Percentiles rank a stretch among this genome's conserved stretches.
Evolutionary conservation across 768 basidiomycete species (phyloP).

Genomic region (Daedaleopsis sinensis): DNA sequence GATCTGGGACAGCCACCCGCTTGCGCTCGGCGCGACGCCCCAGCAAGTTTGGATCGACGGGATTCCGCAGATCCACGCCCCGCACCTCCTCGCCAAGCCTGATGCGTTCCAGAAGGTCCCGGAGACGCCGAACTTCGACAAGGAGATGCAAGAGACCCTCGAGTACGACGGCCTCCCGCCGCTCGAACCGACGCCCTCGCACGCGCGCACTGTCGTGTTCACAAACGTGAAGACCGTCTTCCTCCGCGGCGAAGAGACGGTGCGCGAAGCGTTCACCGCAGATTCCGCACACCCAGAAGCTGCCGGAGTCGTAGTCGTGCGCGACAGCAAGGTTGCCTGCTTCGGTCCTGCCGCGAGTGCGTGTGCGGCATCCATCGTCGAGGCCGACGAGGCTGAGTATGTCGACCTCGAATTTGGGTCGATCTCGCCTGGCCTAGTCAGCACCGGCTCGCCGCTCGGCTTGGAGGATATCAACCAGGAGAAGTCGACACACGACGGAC

Average conservation of each 20-base stretch:
- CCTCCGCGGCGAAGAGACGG: constrained; percentile 34
- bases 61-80: constrained; percentile 62
- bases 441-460: constrained; percentile 67
- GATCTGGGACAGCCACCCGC: constrained; percentile 77
- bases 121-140: constrained; percentile 59
- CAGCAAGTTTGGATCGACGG: constrained; percentile 87
- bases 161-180: constrained; percentile 70
- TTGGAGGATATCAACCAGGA: constrained; percentile 71
- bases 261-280: constrained; percentile 36
- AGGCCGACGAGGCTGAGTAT: constrained; percentile 21
- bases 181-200: constrained; percentile 44
- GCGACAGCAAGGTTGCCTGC: constrained; percentile 58
- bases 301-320: constrained; percentile 50
- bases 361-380: constrained; percentile 1
- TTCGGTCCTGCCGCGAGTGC: constrained; percentile 39
- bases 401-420: constrained; percentile 71
- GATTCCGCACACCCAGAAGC: constrained; percentile 7
- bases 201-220: constrained; percentile 53
- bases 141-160: constrained; percentile 56
- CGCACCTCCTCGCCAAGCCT: constrained; percentile 58
- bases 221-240: constrained; percentile 62
- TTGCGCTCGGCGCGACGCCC: constrained; percentile 77
- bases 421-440: constrained; percentile 62
- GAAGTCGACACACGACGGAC: constrained; percentile 56
- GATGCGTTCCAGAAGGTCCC: constrained; percentile 53